A percentile compares a stretch with the other conserved stretches of the same genome.
phyloP scores from a whole-genome alignment of 2,329 filamentous ascomycete genomes.

The Phialemoniopsis sp. region DNA sequence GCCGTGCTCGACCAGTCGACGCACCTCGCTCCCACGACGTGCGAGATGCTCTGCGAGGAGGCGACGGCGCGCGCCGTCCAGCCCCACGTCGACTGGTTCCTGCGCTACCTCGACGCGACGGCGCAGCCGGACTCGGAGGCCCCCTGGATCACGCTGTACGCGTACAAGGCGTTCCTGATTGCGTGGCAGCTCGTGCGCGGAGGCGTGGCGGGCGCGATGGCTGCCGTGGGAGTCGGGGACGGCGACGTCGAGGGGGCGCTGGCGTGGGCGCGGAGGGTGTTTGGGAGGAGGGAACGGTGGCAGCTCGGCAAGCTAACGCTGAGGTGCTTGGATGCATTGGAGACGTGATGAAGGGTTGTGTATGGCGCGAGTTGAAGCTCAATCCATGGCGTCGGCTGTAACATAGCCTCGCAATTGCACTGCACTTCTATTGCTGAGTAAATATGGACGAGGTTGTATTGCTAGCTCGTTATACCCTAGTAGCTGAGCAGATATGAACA shows the following conservation, averaged over 20 bases:
- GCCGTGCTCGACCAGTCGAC: constrained; percentile 24
- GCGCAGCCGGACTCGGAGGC: constrained; percentile 20
- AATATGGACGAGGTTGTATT: no score
- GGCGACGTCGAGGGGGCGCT: constrained; percentile 20
- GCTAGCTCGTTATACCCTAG: no score
- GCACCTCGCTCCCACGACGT: constrained; percentile 20
- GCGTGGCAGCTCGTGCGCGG: constrained; percentile 30
- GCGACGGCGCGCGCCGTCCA: constrained; percentile 22
- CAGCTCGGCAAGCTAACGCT: constrained; percentile 24
- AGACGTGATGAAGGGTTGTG: no score
- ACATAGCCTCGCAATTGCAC: no score
- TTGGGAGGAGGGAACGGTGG: constrained; percentile 21
- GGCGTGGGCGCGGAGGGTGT: constrained; percentile 24
- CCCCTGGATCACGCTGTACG: constrained; percentile 32
- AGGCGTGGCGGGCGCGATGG: constrained; percentile 17
- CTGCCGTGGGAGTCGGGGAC: no score
- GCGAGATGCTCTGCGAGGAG: constrained; percentile 23
- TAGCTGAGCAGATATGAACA: no score
- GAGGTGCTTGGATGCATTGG: constrained; percentile 21
- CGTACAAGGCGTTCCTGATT: constrained; percentile 34
- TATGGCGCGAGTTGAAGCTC: no score
- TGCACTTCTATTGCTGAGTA: no score
- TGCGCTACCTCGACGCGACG: constrained; percentile 25
- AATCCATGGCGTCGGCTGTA: no score
- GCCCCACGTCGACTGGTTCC: no score